Evolutionary conservation across 805 yeast genomes (phyloP), one percentile per base, ranked within the genome.

Genomic region (Sugiyamaella qingdaonensis): DNA sequence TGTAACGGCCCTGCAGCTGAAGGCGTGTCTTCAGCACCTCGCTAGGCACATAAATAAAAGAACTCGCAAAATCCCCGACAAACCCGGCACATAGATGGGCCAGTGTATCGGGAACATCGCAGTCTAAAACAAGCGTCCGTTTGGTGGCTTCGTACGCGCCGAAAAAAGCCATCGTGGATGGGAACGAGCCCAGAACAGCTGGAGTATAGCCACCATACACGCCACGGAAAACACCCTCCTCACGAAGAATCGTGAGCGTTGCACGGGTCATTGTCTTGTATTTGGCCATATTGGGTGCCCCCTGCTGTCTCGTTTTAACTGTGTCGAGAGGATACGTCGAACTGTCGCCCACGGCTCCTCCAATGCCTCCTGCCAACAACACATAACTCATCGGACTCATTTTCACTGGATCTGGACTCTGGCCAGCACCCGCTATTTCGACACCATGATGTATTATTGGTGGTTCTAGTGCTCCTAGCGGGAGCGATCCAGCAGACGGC

Each of bases 291-390:
- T 76, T 73, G 19, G 87, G 84, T 2, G 95, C 87, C n/a, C 96
- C 98, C 66, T 94, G 99, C 68, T 94, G 99, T 57, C 99, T 77
- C 1, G 99, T 94, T 67, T 94, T 94, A 32, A 94, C 96, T 0
- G 99, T 94, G 66, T 94, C 99, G 34, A 94, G 71, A 0, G 98
- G 91, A 69, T 94, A 97, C 97, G 94, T 94, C 31, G 81, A 72
- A 1, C 94, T 78, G 64, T 92, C 99, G 11, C 97, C 98, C 36
- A 91, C 80, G 51, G 88, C 84, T 0, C 98, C 99, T 7, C 99
- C 99, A 47, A 92, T 70, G 0, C 96, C 97, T 41, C 99, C 99
- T 0, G 97, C 96, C 37, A 90, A 52, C 75, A 89, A 53, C 27
- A 68, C 71, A 49, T 67, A 58, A 33, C 51, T 9, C 62, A 68